Evolutionary conservation across 495 filamentous ascomycete genomes (phyloP), one percentile per base, ranked within the genome.

Genomic region (Daldinia decipiens): DNA sequence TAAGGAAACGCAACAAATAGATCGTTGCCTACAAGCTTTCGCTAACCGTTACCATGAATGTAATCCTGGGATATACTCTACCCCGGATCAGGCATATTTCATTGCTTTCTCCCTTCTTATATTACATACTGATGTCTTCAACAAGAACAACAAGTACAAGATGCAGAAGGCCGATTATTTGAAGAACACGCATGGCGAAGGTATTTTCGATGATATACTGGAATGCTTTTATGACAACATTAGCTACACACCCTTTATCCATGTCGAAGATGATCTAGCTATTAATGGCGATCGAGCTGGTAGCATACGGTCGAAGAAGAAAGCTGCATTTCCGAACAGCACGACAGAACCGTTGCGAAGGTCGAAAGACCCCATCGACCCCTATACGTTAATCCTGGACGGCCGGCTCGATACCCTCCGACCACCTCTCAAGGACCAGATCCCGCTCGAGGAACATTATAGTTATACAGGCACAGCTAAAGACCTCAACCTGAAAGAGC

Each of bases 191-290:
- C 87, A 89, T 8, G 92, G 91, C 1, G 93, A 97, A 76, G 93
- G 93, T 13, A 91, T 98, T 24, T 90, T 91, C 29, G 93, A 95
- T 61, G 95, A 98, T 59, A 92, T 98, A 29, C 84, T 98, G 5
- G 93, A 92, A 76, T 98, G 94, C 77, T 95, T 98, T 76, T 99
- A 98, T 79, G 95, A 98, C 79, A 99, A 99, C 72, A 97, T 98
- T 71, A 91, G 89, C 8, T 99, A 99, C 69, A 99, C 95, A 1
- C 95, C 95, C 9, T 99, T 99, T 74, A 97, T 99, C 62, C 93
- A 95, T 61, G 90, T 97, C 55, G 95, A 98, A 77, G 95, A 99
- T 75, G 93, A 96, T 51, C 77, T 93, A 13, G 92, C 95, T 68
- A 84, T 93, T 67, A 95, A 90, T 66, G 88, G 90, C 8, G 91